A percentile compares a stretch with the other conserved stretches of the same genome.
Conservation (phyloP, 352 stramenopile genomes). For the Phytopythium vexans region DNA sequence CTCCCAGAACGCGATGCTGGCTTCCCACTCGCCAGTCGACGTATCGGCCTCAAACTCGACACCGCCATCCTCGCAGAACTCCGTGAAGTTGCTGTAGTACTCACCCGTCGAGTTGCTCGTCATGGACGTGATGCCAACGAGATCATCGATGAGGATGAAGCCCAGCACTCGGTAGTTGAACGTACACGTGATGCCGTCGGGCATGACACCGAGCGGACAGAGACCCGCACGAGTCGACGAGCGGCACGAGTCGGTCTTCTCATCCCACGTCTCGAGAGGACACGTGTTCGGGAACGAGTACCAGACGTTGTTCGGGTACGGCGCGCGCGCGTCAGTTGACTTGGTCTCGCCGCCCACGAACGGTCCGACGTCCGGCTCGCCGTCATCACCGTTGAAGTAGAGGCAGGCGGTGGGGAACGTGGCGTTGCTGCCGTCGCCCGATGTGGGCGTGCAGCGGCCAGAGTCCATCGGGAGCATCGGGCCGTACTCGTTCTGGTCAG, state of each 20-base stretch:
- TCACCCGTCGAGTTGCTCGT: constrained; percentile 18
- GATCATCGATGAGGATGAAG: constrained; percentile 43
- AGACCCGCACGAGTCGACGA: constrained; percentile 26
- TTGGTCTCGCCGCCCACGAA: constrained; percentile 53
- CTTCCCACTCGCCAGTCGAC: constrained; percentile 20
- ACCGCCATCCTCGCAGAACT: constrained; percentile 41
- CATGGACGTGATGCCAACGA: constrained; percentile 53
- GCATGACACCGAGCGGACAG: constrained; percentile 29
- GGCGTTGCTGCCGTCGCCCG: constrained; percentile 14
- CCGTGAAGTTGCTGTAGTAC: constrained; percentile 31
- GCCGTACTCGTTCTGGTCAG: constrained; percentile 59
- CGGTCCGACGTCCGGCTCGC: constrained; percentile 55
- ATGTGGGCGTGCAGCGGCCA: constrained; percentile 50
- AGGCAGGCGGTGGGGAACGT: constrained; percentile 50
- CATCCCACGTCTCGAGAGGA: constrained; percentile 24
- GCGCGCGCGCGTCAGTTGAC: constrained; percentile 27
- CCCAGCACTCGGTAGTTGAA: constrained; percentile 44
- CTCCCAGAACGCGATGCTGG: constrained; percentile 42
- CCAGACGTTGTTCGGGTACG: constrained; percentile 54
- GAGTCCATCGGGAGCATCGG: constrained; percentile 66
- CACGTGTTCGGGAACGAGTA: constrained; percentile 76
- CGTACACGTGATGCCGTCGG: constrained; percentile 39
- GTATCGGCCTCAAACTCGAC: constrained; percentile 39
- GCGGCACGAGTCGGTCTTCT: constrained; percentile 21
- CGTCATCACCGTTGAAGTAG: constrained; percentile 65